Evolutionary conservation across 495 filamentous ascomycete genomes (phyloP).

Genomic region (Penicillium paradoxum): DNA sequence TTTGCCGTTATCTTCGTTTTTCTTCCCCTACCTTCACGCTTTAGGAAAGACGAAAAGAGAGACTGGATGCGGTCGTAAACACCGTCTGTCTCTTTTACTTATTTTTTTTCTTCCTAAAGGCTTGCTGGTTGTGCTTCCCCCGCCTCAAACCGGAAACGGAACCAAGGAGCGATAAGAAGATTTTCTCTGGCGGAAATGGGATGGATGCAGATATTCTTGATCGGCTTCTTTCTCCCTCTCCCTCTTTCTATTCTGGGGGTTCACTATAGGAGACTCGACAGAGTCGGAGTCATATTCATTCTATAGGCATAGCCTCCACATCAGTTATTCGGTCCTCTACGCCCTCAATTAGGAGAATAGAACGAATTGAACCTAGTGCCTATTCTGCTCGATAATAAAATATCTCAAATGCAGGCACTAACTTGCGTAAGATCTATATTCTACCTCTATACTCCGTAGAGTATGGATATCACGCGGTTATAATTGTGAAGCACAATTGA

Average conservation of each 20-base stretch:
- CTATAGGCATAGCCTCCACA: no score
- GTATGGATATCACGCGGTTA: no score
- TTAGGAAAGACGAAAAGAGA: not conserved
- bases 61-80: conserved; percentile 3
- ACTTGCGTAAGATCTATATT: no score
- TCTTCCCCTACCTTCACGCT: not conserved
- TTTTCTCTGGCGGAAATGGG: conserved; percentile 7
- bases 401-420: no score
- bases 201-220: conserved; percentile 3
- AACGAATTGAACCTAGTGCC: no score
- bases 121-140: conserved; percentile 39
- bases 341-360: no score
- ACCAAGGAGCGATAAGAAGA: conserved; percentile 25
- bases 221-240: not conserved
- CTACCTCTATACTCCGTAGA: no score
- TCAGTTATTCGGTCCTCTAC: no score
- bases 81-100: not conserved
- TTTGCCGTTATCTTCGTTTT: conserved; percentile 8
- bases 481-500: not conserved
- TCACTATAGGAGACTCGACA: no score
- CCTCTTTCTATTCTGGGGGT: not conserved
- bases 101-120: conserved; percentile 1
- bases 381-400: no score
- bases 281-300: no score
- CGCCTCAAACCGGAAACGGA: conserved; percentile 38